Conservation (phyloP, 2,329 filamentous ascomycete genomes). For the Curvularia verruculosa region DNA sequence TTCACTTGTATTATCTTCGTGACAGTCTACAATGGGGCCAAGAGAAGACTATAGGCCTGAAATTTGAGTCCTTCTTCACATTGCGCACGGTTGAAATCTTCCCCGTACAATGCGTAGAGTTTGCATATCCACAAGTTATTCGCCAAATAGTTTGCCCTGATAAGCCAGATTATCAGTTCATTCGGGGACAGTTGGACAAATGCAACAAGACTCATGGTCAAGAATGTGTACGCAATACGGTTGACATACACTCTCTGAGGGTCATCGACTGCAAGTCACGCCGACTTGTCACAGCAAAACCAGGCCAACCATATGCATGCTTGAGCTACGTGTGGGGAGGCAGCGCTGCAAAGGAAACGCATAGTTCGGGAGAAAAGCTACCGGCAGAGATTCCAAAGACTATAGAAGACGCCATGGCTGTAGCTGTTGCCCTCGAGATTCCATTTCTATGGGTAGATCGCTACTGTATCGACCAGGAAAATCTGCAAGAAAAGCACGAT, state of each 20-base stretch:
- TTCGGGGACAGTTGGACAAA: neutral
- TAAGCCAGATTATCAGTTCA: neutral
- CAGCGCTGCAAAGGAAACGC: neutral
- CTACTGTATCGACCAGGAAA: slow-evolving; percentile 11
- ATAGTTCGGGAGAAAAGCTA: neutral
- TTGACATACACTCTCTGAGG: neutral
- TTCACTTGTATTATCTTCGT: neutral
- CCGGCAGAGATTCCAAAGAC: neutral
- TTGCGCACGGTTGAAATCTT: neutral
- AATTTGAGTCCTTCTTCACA: neutral
- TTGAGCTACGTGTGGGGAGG: slow-evolving; percentile 7
- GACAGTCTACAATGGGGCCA: neutral
- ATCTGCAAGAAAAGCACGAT: slow-evolving; percentile 1
- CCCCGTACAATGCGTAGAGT: neutral
- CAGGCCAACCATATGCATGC: neutral
- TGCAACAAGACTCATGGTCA: neutral
- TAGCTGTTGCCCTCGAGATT: neutral
- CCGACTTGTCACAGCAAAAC: neutral
- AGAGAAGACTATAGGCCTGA: neutral
- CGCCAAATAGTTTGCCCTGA: neutral
- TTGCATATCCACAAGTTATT: neutral
- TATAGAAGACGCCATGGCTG: slow-evolving; percentile 1
- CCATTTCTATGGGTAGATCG: slow-evolving; percentile 12
- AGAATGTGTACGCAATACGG: neutral
- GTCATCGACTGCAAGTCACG: neutral